Percentiles rank a stretch among this genome's conserved stretches.
These are phyloP conservation scores for Starmerella davenportii DNA, from an alignment of 805 yeast genomes.

Conservation along the genomic window DNA sequence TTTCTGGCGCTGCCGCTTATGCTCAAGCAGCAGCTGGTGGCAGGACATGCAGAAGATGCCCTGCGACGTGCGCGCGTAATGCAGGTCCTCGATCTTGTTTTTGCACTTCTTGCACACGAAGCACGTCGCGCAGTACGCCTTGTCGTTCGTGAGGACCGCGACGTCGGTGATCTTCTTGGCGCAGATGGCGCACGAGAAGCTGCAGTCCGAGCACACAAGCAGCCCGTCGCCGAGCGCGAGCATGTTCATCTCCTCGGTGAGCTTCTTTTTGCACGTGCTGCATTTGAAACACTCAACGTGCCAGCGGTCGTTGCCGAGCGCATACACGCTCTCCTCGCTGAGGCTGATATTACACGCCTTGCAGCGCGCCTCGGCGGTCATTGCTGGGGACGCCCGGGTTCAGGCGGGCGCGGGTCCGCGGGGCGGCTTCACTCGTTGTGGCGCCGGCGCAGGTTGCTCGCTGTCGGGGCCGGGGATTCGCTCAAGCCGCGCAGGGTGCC, in stretches of 20 bases:
- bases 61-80: slow-evolving; percentile 82
- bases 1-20: slow-evolving; percentile 38
- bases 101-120: slow-evolving; percentile 81
- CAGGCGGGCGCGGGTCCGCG: no score
- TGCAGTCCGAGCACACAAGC: slow-evolving; percentile 74
- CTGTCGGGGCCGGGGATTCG: no score
- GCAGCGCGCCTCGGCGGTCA: slow-evolving; percentile 14
- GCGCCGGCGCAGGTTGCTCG: no score
- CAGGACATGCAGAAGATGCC: slow-evolving; percentile 88
- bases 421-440: no score
- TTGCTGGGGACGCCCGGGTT: no score
- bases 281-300: slow-evolving; percentile 85
- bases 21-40: slow-evolving; percentile 65
- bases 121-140: slow-evolving; percentile 81
- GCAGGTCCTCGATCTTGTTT: slow-evolving; percentile 64
- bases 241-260: slow-evolving; percentile 80
- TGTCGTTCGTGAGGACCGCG: slow-evolving; percentile 88
- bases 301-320: slow-evolving; percentile 88
- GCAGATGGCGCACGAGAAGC: slow-evolving; percentile 79
- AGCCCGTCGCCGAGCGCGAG: slow-evolving; percentile 85
- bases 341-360: slow-evolving; percentile 23
- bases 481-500: no score
- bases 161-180: slow-evolving; percentile 73
- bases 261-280: slow-evolving; percentile 56
- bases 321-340: slow-evolving; percentile 81